Evolutionary conservation across 768 basidiomycete species (phyloP).

Genomic region (Mycena latifolia): DNA sequence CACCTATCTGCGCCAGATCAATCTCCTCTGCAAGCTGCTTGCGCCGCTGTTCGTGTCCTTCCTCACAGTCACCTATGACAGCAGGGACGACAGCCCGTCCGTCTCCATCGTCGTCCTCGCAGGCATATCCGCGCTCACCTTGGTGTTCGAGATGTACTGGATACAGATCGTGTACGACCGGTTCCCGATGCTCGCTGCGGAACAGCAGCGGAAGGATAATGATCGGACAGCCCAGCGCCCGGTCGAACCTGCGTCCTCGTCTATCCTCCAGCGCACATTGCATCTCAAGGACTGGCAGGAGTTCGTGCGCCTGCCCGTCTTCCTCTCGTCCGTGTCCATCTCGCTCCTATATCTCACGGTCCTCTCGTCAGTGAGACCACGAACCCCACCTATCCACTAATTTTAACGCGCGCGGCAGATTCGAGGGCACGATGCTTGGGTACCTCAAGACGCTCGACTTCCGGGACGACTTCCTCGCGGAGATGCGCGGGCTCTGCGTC

Average conservation of each 20-base stretch:
- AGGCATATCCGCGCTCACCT: conserved; percentile 47
- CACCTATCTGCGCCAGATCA: conserved; percentile 54
- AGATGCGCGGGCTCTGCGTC: conserved; percentile 60
- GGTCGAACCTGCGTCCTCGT: neutral
- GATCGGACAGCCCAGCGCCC: too few relatives aligned
- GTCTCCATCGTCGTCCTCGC: conserved; percentile 49
- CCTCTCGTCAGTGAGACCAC: conserved; percentile 44
- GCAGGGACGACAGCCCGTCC: conserved; percentile 43
- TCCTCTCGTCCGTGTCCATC: conserved; percentile 56
- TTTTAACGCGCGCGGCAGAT: conserved; percentile 39
- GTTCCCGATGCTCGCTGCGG: conserved; percentile 47
- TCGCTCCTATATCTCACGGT: conserved; percentile 60
- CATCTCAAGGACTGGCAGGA: conserved; percentile 51
- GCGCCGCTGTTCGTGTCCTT: conserved; percentile 65
- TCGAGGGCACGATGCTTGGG: conserved; percentile 66
- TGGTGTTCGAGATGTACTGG: conserved; percentile 59
- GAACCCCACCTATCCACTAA: neutral
- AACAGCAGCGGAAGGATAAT: conserved; percentile 39
- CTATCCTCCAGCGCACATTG: neutral
- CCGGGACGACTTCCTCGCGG: conserved; percentile 61
- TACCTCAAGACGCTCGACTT: conserved; percentile 61
- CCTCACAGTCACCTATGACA: conserved; percentile 48
- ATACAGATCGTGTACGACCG: conserved; percentile 52
- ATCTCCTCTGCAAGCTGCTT: conserved; percentile 62
- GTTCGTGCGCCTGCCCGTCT: conserved; percentile 53